Conservation (phyloP, 2,329 filamentous ascomycete genomes). For the Penicillium sp. region DNA sequence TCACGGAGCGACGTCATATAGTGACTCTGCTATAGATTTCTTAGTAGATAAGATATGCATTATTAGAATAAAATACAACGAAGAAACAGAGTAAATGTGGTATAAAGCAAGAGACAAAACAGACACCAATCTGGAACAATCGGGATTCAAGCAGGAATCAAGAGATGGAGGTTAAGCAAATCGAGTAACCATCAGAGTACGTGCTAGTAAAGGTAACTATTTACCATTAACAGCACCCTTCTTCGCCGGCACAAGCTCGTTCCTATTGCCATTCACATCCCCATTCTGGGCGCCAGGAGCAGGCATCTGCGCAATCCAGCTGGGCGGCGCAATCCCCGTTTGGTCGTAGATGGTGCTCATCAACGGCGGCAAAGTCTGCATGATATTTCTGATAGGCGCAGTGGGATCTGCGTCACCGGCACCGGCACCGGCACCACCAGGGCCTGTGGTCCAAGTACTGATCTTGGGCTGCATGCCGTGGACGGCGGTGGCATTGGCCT, state of each 20-base stretch:
- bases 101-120: background rate
- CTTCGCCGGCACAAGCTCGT: background rate
- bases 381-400: conserved; percentile 71
- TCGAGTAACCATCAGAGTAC: background rate
- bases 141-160: background rate
- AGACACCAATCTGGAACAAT: background rate
- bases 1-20: no score
- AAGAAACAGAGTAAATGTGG: background rate
- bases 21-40: no score
- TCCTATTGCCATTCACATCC: background rate
- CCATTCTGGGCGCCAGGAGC: background rate
- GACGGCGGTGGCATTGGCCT: conserved; percentile 72
- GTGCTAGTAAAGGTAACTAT: background rate
- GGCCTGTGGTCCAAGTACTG: conserved; percentile 74
- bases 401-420: conserved; percentile 51
- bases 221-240: background rate
- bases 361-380: conserved; percentile 78
- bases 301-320: conserved; percentile 62
- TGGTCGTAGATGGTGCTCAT: conserved; percentile 85
- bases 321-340: conserved; percentile 75
- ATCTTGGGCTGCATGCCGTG: conserved; percentile 82
- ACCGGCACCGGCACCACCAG: conserved; percentile 20
- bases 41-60: background rate
- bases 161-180: background rate
- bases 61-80: background rate